Conservation (phyloP, 495 filamentous ascomycete genomes). For the Lasiosphaeria miniovina region DNA sequence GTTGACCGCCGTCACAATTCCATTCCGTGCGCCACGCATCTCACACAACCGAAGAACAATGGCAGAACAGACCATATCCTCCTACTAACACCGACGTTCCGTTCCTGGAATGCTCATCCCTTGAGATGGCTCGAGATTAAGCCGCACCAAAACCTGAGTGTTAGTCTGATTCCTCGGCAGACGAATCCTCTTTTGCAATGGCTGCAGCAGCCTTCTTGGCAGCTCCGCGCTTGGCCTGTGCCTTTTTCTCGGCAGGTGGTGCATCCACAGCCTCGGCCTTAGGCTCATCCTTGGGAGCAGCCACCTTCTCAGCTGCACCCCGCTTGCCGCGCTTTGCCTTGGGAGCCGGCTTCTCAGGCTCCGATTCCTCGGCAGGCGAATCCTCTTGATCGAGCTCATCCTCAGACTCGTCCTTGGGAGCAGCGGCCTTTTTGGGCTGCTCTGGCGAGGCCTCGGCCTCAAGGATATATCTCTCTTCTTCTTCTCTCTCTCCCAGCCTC, state of each 20-base stretch:
- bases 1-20: too few species aligned
- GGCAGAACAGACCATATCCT: too few species aligned
- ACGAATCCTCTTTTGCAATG: conserved; percentile 15
- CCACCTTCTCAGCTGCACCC: conserved; percentile 17
- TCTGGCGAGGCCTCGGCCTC: conserved; percentile 28
- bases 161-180: conserved; percentile 20
- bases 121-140: too few species aligned
- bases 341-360: conserved; percentile 2
- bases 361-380: conserved; percentile 10
- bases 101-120: too few species aligned
- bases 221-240: neutral
- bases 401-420: conserved; percentile 21
- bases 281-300: conserved; percentile 16
- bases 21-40: too few species aligned
- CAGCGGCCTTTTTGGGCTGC: conserved; percentile 27
- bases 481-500: too few species aligned
- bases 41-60: too few species aligned
- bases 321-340: conserved; percentile 22
- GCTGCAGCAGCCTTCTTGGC: neutral
- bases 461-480: too few species aligned
- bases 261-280: conserved; percentile 20
- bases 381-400: conserved; percentile 2
- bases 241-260: neutral
- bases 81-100: too few species aligned
- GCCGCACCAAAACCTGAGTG: too few species aligned